Evolutionary conservation across 2,329 filamentous ascomycete species (phyloP).

Genomic region (Fusarium denticulatum): DNA sequence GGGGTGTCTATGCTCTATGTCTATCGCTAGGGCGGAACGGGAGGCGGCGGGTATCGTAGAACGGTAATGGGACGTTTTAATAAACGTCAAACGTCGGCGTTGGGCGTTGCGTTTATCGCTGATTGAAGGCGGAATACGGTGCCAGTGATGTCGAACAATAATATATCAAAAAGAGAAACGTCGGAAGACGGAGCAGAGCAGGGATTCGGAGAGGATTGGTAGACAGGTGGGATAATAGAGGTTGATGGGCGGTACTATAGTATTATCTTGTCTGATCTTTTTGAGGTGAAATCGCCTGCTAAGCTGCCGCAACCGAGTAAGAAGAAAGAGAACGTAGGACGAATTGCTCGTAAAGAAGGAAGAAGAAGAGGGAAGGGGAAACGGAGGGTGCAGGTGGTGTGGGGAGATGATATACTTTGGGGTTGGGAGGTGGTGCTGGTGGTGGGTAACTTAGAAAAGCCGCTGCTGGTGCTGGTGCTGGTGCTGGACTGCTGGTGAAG

Average conservation of each 20-base stretch:
- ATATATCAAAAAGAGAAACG: conserved; percentile 56
- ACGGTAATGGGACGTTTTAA: conserved; percentile 10
- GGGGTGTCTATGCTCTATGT: conserved; percentile 5
- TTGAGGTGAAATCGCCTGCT: conserved; percentile 64
- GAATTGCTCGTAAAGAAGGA: conserved; percentile 64
- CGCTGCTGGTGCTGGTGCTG: neutral
- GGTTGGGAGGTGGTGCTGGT: neutral
- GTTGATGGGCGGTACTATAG: conserved; percentile 15
- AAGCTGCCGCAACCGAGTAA: conserved; percentile 64
- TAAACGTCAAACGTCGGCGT: conserved; percentile 16
- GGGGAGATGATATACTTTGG: conserved; percentile 53
- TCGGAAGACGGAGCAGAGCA: conserved; percentile 63
- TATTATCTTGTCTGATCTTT: conserved; percentile 32
- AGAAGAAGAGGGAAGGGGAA: conserved; percentile 55
- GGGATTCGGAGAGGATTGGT: conserved; percentile 32
- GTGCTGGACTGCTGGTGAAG: neutral
- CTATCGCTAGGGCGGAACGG: conserved; percentile 10
- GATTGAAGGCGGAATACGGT: conserved; percentile 21
- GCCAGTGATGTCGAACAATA: conserved; percentile 46
- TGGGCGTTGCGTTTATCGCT: conserved; percentile 12
- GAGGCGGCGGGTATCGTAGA: conserved; percentile 12
- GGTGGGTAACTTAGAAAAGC: conserved; percentile 11
- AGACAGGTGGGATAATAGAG: conserved; percentile 6
- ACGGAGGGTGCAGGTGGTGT: conserved; percentile 47
- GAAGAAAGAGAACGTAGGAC: conserved; percentile 68